These are phyloP conservation scores for Basipetospora chlamydospora DNA, from an alignment of 2,329 filamentous ascomycete genomes.

Conservation along the genomic window DNA sequence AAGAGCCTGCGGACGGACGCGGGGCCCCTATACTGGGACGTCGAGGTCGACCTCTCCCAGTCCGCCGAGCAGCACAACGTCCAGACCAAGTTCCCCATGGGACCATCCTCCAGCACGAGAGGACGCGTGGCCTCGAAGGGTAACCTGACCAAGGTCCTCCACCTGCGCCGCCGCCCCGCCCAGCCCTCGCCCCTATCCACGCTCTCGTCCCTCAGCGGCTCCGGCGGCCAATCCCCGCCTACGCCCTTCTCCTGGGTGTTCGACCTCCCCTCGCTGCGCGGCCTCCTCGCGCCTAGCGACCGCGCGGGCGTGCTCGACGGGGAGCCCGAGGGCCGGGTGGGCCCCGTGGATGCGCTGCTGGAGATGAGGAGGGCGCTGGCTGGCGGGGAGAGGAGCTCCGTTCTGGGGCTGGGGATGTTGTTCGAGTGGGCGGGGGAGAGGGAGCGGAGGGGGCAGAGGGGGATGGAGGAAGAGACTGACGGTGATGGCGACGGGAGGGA, in stretches of 20 bases:
- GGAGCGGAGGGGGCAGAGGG: constrained; percentile 11
- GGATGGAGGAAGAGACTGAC: constrained; percentile 10
- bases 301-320: constrained; percentile 44
- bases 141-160: constrained; percentile 52
- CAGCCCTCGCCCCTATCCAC: constrained; percentile 62
- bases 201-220: constrained; percentile 51
- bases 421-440: constrained; percentile 36
- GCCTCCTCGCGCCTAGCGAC: constrained; percentile 51
- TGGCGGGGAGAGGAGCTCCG: constrained; percentile 23
- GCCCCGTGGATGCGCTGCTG: constrained; percentile 53
- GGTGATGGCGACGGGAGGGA: constrained; percentile 12
- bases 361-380: constrained; percentile 41
- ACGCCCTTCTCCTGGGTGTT: constrained; percentile 64
- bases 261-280: constrained; percentile 36
- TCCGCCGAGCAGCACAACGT: constrained; percentile 42
- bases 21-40: constrained; percentile 61
- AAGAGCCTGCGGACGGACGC: constrained; percentile 43
- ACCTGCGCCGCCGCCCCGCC: constrained; percentile 55
- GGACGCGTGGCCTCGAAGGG: not conserved
- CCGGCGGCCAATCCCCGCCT: constrained; percentile 10
- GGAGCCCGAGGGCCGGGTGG: constrained; percentile 28
- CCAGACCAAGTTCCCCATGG: not conserved
- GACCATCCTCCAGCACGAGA: not conserved
- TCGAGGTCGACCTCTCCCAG: constrained; percentile 58
- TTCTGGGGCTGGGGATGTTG: constrained; percentile 34